These are phyloP conservation scores for Coprinopsis marcescibilis DNA, from an alignment of 768 basidiomycete genomes.

Conservation along the genomic window DNA sequence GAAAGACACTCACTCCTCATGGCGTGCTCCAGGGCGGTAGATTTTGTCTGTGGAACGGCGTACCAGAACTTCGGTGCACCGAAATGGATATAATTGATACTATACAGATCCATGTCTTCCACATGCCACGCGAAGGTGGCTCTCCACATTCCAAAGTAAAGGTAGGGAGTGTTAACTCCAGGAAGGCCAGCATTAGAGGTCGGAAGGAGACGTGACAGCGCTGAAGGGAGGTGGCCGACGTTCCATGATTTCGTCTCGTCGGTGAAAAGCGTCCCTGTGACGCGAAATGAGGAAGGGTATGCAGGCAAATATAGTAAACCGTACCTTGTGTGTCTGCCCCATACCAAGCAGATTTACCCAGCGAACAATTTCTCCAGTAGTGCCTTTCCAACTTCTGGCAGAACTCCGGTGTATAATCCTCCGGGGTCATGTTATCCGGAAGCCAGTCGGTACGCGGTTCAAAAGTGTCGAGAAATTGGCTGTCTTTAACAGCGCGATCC, in stretches of 20 bases:
- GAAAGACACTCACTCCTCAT: constrained; percentile 64
- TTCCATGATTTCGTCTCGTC: constrained; percentile 85
- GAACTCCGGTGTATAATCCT: constrained; percentile 85
- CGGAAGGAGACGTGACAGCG: constrained; percentile 76
- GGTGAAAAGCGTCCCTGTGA: constrained; percentile 61
- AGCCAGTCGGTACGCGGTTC: constrained; percentile 75
- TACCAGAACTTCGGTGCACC: constrained; percentile 99
- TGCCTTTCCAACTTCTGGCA: constrained; percentile 83
- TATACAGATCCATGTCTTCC: constrained; percentile 98
- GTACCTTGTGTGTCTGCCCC: constrained; percentile 91
- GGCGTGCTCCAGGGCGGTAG: constrained; percentile 75
- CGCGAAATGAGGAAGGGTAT: neutral
- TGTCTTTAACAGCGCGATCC: constrained; percentile 38
- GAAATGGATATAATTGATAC: constrained; percentile 98
- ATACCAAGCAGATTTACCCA: constrained; percentile 94
- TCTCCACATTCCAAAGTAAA: constrained; percentile 99
- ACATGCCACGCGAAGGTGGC: constrained; percentile 99
- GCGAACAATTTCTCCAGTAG: constrained; percentile 88
- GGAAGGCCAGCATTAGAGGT: constrained; percentile 67
- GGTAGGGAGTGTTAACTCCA: constrained; percentile 94
- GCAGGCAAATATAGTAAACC: constrained; percentile 16
- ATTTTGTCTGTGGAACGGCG: constrained; percentile 83
- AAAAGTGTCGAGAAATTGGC: constrained; percentile 63
- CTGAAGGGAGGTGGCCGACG: constrained; percentile 85
- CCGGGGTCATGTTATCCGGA: constrained; percentile 60